These are phyloP conservation scores for Colletotrichum filicis DNA, from an alignment of 2,329 filamentous ascomycete species.

Conservation along the genomic window DNA sequence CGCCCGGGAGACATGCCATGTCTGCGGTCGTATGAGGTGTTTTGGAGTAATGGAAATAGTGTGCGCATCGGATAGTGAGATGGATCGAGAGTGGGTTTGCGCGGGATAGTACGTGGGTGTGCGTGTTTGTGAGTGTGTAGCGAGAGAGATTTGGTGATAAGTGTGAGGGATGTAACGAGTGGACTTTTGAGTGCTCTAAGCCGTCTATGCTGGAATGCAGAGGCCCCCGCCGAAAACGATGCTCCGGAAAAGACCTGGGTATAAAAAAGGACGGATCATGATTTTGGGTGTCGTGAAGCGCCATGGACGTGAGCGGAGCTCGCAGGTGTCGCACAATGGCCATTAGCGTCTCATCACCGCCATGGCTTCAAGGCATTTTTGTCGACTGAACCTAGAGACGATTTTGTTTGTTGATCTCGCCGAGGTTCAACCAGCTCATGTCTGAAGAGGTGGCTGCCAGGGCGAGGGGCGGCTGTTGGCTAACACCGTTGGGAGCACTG, in stretches of 20 bases:
- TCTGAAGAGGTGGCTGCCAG: constrained; percentile 67
- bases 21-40: constrained; percentile 20
- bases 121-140: neutral
- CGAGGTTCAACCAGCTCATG: constrained; percentile 85
- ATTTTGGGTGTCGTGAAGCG: constrained; percentile 35
- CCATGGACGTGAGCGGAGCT: constrained; percentile 33
- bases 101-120: neutral
- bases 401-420: constrained; percentile 49
- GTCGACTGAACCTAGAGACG: constrained; percentile 3
- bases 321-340: constrained; percentile 17
- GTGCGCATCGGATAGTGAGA: constrained; percentile 6
- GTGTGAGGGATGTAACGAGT: constrained; percentile 30
- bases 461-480: constrained; percentile 61
- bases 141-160: constrained; percentile 15
- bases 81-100: neutral
- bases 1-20: constrained; percentile 18
- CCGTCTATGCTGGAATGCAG: constrained; percentile 36
- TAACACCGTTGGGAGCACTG: constrained; percentile 49
- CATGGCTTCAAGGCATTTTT: constrained; percentile 27
- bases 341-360: constrained; percentile 28
- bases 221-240: constrained; percentile 33
- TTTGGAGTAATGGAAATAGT: constrained; percentile 10
- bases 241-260: constrained; percentile 39
- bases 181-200: constrained; percentile 36
- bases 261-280: constrained; percentile 38